Evolutionary conservation across 1,139 yeast genomes (phyloP).

Genomic region (Geotrichum europaeum): DNA sequence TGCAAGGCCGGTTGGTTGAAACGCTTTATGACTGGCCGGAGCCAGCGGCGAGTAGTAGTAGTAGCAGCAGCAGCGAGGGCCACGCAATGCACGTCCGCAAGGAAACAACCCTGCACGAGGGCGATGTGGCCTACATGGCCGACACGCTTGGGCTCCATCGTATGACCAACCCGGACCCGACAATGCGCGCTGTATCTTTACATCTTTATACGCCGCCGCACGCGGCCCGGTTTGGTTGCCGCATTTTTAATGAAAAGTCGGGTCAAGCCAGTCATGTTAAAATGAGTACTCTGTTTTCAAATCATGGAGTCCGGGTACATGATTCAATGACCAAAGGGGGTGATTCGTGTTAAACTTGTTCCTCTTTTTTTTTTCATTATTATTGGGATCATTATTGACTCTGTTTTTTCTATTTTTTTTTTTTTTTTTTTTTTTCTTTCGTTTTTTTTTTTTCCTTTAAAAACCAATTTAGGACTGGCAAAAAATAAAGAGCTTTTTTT

Average conservation of each 20-base stretch:
- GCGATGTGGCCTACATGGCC: conserved; percentile 60
- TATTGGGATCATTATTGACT: background rate
- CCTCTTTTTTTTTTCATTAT: background rate
- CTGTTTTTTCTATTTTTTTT: background rate
- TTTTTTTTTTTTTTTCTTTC: background rate
- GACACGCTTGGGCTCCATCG: conserved; percentile 65
- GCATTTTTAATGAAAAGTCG: conserved; percentile 49
- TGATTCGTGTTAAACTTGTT: background rate
- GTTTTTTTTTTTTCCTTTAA: background rate
- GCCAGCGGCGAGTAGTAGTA: conserved; percentile 14
- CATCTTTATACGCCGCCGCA: conserved; percentile 78
- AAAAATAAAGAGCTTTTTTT: background rate
- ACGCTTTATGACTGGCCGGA: conserved; percentile 52
- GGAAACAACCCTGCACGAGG: conserved; percentile 37
- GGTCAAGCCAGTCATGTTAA: conserved; percentile 54
- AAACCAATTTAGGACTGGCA: background rate
- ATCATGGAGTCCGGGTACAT: conserved; percentile 43
- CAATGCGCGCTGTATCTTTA: conserved; percentile 55
- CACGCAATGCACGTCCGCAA: conserved; percentile 24
- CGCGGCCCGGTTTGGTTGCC: conserved; percentile 61
- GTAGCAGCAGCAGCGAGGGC: conserved; percentile 14
- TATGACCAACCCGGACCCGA: conserved; percentile 47
- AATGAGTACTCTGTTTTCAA: conserved; percentile 57
- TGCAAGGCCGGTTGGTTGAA: conserved; percentile 57
- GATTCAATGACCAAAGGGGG: background rate